phyloP scores from a whole-genome alignment of 345 rosid species.

The Citrus mangshanensis region DNA sequence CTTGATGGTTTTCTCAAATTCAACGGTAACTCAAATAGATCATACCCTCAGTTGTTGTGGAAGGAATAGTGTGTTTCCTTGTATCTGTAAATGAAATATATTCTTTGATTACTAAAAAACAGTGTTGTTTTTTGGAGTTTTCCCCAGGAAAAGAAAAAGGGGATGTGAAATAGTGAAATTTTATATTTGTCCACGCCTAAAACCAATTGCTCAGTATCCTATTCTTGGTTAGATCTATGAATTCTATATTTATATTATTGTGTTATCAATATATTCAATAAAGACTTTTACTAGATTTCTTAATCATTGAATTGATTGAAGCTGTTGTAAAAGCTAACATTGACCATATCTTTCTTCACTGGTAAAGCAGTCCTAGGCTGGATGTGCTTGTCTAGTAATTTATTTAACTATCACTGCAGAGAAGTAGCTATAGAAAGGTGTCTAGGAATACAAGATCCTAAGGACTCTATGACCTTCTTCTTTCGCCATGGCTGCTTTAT shows the following conservation, averaged over 20 bases:
- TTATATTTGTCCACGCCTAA: neutral
- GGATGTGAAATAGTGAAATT: neutral
- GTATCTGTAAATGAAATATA: neutral
- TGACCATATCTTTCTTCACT: conserved; percentile 20
- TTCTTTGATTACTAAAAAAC: neutral
- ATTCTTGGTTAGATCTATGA: neutral
- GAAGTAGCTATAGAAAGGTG: conserved; percentile 36
- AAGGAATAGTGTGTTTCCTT: neutral
- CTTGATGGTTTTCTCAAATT: neutral
- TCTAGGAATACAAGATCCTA: conserved; percentile 58
- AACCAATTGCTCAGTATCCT: neutral
- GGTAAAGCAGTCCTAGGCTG: conserved; percentile 25
- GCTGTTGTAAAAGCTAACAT: conserved; percentile 22
- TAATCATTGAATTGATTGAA: neutral
- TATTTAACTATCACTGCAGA: conserved; percentile 48
- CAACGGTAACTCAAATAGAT: neutral
- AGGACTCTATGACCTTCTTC: conserved; percentile 41
- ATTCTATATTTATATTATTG: neutral
- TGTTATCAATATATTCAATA: neutral
- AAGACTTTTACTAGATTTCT: neutral
- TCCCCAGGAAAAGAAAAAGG: neutral
- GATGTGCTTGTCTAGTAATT: conserved; percentile 32
- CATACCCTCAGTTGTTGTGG: neutral
- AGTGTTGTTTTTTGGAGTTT: neutral
- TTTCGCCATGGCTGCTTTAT: conserved; percentile 32